Evolutionary conservation across 1,139 yeast genomes (phyloP).

Genomic region (Scheffersomyces segobiensis): DNA sequence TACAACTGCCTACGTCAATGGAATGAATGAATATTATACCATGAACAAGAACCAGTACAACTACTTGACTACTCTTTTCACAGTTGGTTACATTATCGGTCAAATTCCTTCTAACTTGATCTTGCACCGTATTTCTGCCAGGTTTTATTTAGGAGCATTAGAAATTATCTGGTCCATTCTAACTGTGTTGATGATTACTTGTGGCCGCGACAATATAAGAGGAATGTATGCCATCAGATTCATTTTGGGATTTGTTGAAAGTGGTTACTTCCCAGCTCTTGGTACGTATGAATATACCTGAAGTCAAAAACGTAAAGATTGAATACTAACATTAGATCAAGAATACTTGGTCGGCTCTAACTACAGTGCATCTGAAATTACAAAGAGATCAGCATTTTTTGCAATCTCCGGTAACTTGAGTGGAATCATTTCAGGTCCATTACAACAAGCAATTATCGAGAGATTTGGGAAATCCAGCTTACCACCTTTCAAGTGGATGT

Average conservation of each 20-base stretch:
- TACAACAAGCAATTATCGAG: conserved; percentile 33
- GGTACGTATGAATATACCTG: conserved; percentile 10
- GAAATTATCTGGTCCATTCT: conserved; percentile 60
- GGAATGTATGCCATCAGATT: conserved; percentile 59
- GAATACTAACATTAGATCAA: conserved; percentile 1
- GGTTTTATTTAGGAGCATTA: conserved; percentile 54
- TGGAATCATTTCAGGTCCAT: conserved; percentile 41
- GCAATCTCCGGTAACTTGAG: conserved; percentile 47
- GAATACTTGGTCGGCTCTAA: conserved; percentile 19
- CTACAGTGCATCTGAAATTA: conserved; percentile 32
- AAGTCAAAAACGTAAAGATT: background rate
- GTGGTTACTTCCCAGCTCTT: conserved; percentile 61
- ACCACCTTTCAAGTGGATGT: conserved; percentile 41
- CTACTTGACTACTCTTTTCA: conserved; percentile 52
- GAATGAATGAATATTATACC: conserved; percentile 56
- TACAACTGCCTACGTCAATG: conserved; percentile 59
- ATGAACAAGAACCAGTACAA: conserved; percentile 58
- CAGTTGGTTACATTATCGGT: conserved; percentile 61
- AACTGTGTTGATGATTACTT: conserved; percentile 52
- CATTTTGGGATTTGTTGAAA: conserved; percentile 56
- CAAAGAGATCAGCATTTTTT: conserved; percentile 52
- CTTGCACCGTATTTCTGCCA: conserved; percentile 52
- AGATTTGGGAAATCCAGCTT: conserved; percentile 26
- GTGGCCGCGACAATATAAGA: conserved; percentile 31
- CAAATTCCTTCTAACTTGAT: conserved; percentile 60